Evolutionary conservation across 768 basidiomycete genomes (phyloP).

Genomic region (Suillus occidentalis): DNA sequence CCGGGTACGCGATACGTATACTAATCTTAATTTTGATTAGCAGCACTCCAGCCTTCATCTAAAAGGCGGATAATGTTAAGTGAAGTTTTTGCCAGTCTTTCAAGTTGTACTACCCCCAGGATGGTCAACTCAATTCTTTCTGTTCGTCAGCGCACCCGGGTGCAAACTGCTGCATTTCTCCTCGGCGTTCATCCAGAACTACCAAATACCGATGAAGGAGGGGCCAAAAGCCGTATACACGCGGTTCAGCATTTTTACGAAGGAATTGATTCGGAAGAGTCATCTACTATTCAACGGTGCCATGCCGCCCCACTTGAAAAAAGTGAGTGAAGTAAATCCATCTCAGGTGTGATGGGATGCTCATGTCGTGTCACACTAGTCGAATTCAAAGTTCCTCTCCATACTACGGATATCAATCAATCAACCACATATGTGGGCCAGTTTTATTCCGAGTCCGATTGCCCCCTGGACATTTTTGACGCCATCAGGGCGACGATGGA

Average conservation of each 20-base stretch:
- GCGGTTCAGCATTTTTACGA: too few relatives aligned
- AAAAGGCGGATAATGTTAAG: too few relatives aligned
- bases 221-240: neutral
- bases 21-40: too few relatives aligned
- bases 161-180: neutral
- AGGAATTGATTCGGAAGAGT: too few relatives aligned
- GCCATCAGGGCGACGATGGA: neutral
- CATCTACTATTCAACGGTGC: neutral
- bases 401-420: neutral
- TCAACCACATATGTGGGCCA: neutral
- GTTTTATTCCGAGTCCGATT: neutral
- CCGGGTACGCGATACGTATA: too few relatives aligned
- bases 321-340: neutral
- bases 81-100: too few relatives aligned
- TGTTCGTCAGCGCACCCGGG: neutral
- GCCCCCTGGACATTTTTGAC: neutral
- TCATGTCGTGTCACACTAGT: neutral
- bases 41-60: too few relatives aligned
- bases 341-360: neutral
- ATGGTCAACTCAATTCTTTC: neutral
- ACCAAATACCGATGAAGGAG: neutral
- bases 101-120: too few relatives aligned
- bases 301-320: neutral
- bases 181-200: neutral
- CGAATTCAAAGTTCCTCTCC: neutral